Percentiles rank a stretch among this genome's conserved stretches.
Conservation (phyloP, 2,329 filamentous ascomycete species). For the Curvularia lunata region DNA sequence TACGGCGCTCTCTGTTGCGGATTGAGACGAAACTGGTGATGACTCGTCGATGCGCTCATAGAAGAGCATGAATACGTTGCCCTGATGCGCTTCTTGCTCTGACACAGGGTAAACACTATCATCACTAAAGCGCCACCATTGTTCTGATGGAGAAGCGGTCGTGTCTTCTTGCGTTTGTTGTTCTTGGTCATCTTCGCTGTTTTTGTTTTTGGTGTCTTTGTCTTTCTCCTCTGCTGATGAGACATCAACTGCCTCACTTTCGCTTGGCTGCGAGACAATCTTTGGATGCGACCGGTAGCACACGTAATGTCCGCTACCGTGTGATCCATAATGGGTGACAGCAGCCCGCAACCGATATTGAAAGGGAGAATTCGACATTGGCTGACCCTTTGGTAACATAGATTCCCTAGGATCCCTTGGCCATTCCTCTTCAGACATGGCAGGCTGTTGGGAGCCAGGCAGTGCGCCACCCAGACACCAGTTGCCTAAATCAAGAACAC, state of each 20-base stretch:
- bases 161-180: conserved; percentile 20
- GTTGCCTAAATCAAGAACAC: conserved; percentile 74
- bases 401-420: conserved; percentile 70
- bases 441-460: conserved; percentile 34
- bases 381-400: conserved; percentile 66
- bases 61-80: conserved; percentile 95
- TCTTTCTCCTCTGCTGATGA: conserved; percentile 4
- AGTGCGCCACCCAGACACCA: conserved; percentile 76
- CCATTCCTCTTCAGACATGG: conserved; percentile 68
- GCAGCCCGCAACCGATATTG: conserved; percentile 82
- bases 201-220: not conserved
- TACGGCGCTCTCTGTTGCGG: not conserved
- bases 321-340: conserved; percentile 85
- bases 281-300: conserved; percentile 78
- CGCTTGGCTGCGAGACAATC: not conserved
- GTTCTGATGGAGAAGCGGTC: conserved; percentile 39
- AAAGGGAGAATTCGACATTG: conserved; percentile 45
- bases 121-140: conserved; percentile 93
- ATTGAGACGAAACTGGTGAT: conserved; percentile 40
- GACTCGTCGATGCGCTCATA: conserved; percentile 70
- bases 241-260: conserved; percentile 4
- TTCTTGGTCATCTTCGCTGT: conserved; percentile 23
- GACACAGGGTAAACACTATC: conserved; percentile 78
- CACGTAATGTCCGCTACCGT: conserved; percentile 96
- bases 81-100: conserved; percentile 75